Evolutionary conservation across 306 rosid species (phyloP).

Genomic region (Vicia sativa): DNA sequence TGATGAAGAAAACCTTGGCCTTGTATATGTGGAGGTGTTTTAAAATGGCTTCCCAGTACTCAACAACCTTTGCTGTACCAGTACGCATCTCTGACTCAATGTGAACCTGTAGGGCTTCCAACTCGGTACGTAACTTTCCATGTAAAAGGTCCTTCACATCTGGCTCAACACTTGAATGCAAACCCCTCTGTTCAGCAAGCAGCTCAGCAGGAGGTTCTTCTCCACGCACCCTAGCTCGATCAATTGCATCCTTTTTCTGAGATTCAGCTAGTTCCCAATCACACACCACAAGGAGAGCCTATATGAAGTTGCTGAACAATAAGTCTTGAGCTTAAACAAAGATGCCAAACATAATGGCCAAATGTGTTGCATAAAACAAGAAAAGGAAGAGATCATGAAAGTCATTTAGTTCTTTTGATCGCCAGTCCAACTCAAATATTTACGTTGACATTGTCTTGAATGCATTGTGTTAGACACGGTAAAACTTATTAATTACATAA

Average conservation of each 20-base stretch:
- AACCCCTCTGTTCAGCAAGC: conserved; percentile 98
- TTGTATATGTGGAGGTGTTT: conserved; percentile 85
- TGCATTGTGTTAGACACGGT: not conserved
- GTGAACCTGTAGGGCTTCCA: conserved; percentile 71
- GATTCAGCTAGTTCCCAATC: conserved; percentile 98
- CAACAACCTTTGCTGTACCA: conserved; percentile 92
- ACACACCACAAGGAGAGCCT: conserved; percentile 93
- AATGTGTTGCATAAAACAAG: conserved; percentile 10
- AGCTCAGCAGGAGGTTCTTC: conserved; percentile 93
- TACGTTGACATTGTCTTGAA: not conserved
- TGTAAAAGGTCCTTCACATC: conserved; percentile 76
- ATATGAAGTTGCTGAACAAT: conserved; percentile 36
- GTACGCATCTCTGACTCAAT: conserved; percentile 93
- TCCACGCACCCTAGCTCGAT: conserved; percentile 98
- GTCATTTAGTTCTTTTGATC: conserved; percentile 6
- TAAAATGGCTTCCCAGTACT: conserved; percentile 93
- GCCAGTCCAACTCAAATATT: conserved; percentile 16
- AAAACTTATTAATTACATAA: not conserved
- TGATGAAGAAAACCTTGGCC: conserved; percentile 77
- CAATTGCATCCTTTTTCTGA: conserved; percentile 84
- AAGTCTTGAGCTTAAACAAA: conserved; percentile 29
- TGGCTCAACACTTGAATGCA: conserved; percentile 86
- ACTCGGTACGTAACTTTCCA: conserved; percentile 71
- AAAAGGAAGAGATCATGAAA: conserved; percentile 7
- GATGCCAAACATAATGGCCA: conserved; percentile 5